Evolutionary conservation across 2,329 filamentous ascomycete genomes (phyloP).

Genomic region (Xenosphaeropsis pyriputrescens): DNA sequence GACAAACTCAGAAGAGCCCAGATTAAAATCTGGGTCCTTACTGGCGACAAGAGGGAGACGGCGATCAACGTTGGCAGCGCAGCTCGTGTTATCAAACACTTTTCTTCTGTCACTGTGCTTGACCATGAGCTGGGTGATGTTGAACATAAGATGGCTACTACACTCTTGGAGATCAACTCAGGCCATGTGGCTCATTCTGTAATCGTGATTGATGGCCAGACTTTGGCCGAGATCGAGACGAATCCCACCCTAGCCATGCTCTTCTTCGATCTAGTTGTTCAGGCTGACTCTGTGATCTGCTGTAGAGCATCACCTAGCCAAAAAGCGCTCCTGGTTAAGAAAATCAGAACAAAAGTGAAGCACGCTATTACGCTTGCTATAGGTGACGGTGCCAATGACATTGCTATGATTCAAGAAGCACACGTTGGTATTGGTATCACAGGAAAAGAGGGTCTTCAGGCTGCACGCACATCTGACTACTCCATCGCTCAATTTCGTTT

Average conservation of each 20-base stretch:
- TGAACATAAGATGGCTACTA: conserved; percentile 47
- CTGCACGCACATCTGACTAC: conserved; percentile 77
- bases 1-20: conserved; percentile 77
- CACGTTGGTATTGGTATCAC: conserved; percentile 86
- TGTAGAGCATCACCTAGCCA: conserved; percentile 92
- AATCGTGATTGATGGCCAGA: conserved; percentile 70
- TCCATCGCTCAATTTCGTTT: conserved; percentile 84
- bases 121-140: conserved; percentile 47
- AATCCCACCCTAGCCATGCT: conserved; percentile 37
- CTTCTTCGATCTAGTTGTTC: conserved; percentile 65
- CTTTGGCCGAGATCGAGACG: conserved; percentile 55
- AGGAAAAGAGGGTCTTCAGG: conserved; percentile 79
- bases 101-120: conserved; percentile 68
- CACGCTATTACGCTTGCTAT: conserved; percentile 73
- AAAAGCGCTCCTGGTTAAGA: conserved; percentile 70
- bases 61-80: conserved; percentile 88
- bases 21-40: conserved; percentile 94
- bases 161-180: conserved; percentile 47
- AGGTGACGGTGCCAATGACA: conserved; percentile 82
- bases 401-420: conserved; percentile 83
- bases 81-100: conserved; percentile 54
- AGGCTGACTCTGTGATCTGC: conserved; percentile 78
- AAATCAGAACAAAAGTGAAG: conserved; percentile 57
- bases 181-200: conserved; percentile 64
- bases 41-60: conserved; percentile 83